Conservation (phyloP, 2,329 filamentous ascomycete genomes). For the Neospermospora avenae region DNA sequence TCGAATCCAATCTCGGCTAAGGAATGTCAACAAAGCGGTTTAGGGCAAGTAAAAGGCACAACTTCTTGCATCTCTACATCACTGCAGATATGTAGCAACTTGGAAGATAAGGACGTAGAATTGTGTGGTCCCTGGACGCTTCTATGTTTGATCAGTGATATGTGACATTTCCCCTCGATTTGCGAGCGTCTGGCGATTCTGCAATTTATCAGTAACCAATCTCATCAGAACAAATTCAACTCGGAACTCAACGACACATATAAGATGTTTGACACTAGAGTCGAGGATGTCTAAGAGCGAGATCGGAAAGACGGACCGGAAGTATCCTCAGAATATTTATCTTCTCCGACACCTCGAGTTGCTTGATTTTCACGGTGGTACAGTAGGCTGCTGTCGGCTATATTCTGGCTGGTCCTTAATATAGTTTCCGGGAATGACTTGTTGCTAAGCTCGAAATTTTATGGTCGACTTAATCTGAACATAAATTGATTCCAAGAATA, state of each 20-base stretch:
- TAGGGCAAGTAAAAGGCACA: too few relatives aligned
- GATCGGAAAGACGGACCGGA: slow-evolving; percentile 1
- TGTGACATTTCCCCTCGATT: background rate
- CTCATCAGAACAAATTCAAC: background rate
- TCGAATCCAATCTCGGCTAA: too few relatives aligned
- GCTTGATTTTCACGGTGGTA: background rate
- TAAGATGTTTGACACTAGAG: background rate
- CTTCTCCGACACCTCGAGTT: background rate
- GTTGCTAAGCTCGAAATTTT: slow-evolving; percentile 4
- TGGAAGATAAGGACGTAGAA: too few relatives aligned
- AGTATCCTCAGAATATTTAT: background rate
- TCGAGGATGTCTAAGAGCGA: background rate
- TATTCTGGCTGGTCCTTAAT: slow-evolving; percentile 11
- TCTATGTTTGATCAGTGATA: too few relatives aligned
- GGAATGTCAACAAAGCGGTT: too few relatives aligned
- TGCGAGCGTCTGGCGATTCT: too few relatives aligned
- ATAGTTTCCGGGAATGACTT: slow-evolving; percentile 9
- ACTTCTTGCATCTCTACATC: too few relatives aligned
- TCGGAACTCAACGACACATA: too few relatives aligned
- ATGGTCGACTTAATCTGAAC: background rate
- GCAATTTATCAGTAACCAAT: background rate
- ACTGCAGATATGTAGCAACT: too few relatives aligned
- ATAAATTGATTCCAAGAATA: slow-evolving; percentile 20
- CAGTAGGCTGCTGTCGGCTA: background rate
- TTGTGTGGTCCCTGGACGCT: too few relatives aligned